These are phyloP conservation scores for Orbilia oligospora DNA, from an alignment of 2,329 filamentous ascomycete genomes.

Conservation along the genomic window DNA sequence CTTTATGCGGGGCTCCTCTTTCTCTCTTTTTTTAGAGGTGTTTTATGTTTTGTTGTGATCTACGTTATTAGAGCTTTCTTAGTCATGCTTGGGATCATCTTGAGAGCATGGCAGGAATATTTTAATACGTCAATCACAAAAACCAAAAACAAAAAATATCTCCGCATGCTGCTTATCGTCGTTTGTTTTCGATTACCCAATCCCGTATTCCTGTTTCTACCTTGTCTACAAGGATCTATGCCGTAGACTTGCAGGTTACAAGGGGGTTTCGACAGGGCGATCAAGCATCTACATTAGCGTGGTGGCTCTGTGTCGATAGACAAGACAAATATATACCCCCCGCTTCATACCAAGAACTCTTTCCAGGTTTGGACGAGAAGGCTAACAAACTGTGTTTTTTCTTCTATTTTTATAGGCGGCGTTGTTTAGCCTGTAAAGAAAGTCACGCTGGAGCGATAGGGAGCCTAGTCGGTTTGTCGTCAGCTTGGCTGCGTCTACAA, in stretches of 20 bases:
- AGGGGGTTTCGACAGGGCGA: conserved; percentile 27
- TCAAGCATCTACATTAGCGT: conserved; percentile 40
- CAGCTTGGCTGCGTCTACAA: conserved; percentile 29
- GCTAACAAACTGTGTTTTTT: conserved; percentile 44
- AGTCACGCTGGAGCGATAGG: conserved; percentile 9
- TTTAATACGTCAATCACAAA: conserved; percentile 17
- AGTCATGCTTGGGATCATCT: conserved; percentile 19
- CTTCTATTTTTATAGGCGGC: conserved; percentile 60
- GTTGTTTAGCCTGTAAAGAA: conserved; percentile 55
- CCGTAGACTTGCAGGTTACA: conserved; percentile 24
- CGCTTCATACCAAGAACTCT: conserved; percentile 1
- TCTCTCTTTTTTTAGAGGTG: conserved; percentile 4
- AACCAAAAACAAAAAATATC: conserved; percentile 21
- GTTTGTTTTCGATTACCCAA: conserved; percentile 39
- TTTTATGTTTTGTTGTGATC: conserved; percentile 9
- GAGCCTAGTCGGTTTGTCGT: conserved; percentile 20
- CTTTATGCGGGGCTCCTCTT: conserved; percentile 13
- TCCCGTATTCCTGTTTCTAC: conserved; percentile 41
- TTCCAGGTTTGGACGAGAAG: conserved; percentile 21
- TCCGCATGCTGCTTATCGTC: conserved; percentile 35
- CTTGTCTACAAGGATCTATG: conserved; percentile 19
- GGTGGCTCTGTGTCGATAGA: conserved; percentile 25
- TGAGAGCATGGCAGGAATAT: conserved; percentile 6
- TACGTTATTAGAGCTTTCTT: conserved; percentile 19
- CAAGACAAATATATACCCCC: conserved; percentile 6